phyloP scores from a whole-genome alignment of 139 green algal genomes.

The Picochlorum sp. region DNA sequence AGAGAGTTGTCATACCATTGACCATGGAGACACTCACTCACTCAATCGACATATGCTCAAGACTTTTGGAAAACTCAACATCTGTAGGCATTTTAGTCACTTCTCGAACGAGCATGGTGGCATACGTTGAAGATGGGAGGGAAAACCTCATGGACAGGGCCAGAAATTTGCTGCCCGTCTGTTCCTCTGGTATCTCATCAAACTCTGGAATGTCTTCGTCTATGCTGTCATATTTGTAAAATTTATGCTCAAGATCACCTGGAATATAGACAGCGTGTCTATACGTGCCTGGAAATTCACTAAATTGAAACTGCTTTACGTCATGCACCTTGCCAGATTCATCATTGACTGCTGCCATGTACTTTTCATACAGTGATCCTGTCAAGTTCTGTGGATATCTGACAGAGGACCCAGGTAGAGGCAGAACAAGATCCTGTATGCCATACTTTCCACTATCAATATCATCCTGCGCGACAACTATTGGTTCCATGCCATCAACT shows the following conservation, averaged over 20 bases:
- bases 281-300: slow-evolving; percentile 57
- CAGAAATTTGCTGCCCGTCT: slow-evolving; percentile 18
- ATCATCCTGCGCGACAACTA: background rate
- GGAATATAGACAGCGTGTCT: slow-evolving; percentile 53
- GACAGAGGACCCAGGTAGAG: slow-evolving; percentile 55
- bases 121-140: slow-evolving; percentile 76
- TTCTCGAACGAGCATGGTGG: slow-evolving; percentile 89
- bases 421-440: slow-evolving; percentile 80
- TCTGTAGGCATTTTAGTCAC: slow-evolving; percentile 55
- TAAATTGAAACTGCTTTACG: slow-evolving; percentile 42
- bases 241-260: slow-evolving; percentile 23
- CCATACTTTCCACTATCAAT: slow-evolving; percentile 26
- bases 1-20: background rate
- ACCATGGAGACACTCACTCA: background rate
- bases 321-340: slow-evolving; percentile 16
- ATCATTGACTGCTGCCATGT: slow-evolving; percentile 42
- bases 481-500: background rate
- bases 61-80: background rate
- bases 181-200: background rate
- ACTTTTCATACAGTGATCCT: slow-evolving; percentile 41
- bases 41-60: background rate
- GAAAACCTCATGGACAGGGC: slow-evolving; percentile 65
- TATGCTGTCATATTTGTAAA: slow-evolving; percentile 44
- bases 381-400: background rate
- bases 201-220: slow-evolving; percentile 43